Evolutionary conservation across 768 basidiomycete species (phyloP).

Genomic region (Cystobasidium ongulense): DNA sequence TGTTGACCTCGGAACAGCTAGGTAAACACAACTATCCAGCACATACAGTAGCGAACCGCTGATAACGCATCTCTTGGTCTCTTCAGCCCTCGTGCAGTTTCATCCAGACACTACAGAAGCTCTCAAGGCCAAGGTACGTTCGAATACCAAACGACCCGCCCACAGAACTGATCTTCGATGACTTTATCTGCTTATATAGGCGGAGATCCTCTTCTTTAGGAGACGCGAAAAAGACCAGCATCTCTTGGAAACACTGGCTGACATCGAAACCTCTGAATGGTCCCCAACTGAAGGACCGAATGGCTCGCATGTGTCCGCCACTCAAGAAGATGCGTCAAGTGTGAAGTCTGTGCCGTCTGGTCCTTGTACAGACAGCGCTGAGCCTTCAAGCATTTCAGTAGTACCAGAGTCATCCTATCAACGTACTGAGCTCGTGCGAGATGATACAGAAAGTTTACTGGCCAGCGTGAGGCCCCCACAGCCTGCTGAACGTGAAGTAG

Average conservation of each 20-base stretch:
- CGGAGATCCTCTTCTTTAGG: constrained; percentile 16
- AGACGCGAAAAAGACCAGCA: background rate
- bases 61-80: background rate
- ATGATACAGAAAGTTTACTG: too few species aligned
- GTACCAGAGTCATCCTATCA: too few species aligned
- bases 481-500: background rate
- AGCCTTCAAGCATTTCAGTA: too few species aligned
- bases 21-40: too few species aligned
- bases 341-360: too few species aligned
- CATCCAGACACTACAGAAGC: constrained; percentile 15
- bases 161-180: background rate
- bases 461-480: too few species aligned
- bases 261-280: background rate
- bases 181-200: background rate
- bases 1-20: constrained; percentile 7
- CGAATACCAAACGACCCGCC: background rate
- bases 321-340: background rate
- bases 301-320: background rate
- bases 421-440: too few species aligned
- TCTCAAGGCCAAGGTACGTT: background rate
- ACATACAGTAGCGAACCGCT: too few species aligned
- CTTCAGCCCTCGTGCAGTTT: constrained; percentile 20
- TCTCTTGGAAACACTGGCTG: background rate
- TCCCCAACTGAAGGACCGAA: too few species aligned
- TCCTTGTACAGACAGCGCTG: too few species aligned